Percentiles rank a stretch among this genome's conserved stretches.
phyloP scores from a whole-genome alignment of 106 monocot genomes.

The Allium fistulosum region DNA sequence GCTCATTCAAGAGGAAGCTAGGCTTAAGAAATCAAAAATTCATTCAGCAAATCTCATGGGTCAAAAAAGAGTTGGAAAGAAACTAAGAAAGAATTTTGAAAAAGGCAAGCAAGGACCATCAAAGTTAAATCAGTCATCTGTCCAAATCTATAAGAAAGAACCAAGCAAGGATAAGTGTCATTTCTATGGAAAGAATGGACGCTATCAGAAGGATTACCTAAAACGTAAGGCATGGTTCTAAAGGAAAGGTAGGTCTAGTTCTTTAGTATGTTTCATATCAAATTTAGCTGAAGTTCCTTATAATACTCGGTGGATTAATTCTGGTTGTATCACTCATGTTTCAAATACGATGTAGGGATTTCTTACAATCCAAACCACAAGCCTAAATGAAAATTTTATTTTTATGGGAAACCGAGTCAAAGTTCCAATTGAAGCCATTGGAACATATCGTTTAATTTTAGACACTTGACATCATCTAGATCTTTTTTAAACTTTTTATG shows the following conservation, averaged over 20 bases:
- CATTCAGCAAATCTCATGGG: not conserved
- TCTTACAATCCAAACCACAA: constrained; percentile 11
- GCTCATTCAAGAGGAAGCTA: not conserved
- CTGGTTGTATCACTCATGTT: not conserved
- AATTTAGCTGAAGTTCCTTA: constrained; percentile 9
- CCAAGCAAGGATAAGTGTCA: not conserved
- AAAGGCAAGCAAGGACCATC: not conserved
- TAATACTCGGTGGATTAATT: constrained; percentile 15
- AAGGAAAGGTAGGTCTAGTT: constrained; percentile 5
- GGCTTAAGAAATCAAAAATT: not conserved
- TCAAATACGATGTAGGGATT: constrained; percentile 8
- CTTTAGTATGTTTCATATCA: constrained; percentile 11
- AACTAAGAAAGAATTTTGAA: not conserved
- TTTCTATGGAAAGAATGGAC: not conserved
- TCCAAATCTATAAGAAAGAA: not conserved
- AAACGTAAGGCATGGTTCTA: constrained; percentile 6
- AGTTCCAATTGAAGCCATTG: constrained; percentile 2
- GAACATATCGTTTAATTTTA: constrained; percentile 1
- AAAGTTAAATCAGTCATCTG: not conserved
- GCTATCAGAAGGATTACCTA: constrained; percentile 1
- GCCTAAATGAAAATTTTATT: constrained; percentile 4
- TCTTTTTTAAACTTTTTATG: constrained; percentile 5
- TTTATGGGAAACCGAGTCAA: constrained; percentile 6
- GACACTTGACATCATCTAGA: constrained; percentile 7
- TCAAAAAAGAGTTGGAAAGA: not conserved